Evolutionary conservation across 805 yeast genomes (phyloP).

Genomic region (Candida pseudofarinosa): DNA sequence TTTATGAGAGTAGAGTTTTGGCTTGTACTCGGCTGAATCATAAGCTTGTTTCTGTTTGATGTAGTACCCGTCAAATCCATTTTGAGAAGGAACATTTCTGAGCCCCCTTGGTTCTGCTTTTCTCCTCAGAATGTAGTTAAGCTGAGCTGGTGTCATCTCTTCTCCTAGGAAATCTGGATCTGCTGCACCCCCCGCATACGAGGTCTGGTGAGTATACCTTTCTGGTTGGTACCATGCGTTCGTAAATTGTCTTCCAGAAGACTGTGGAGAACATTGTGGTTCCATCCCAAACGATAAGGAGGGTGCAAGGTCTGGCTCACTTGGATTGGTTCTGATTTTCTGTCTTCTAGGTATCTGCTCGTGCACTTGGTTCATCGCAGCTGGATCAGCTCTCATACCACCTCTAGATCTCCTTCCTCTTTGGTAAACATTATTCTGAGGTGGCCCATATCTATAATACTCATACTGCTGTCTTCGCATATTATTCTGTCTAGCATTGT

Average conservation of each 20-base stretch:
- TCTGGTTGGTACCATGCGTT: no score
- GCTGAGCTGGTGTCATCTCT: constrained; percentile 38
- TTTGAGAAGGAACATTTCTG: not conserved
- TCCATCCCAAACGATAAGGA: not conserved
- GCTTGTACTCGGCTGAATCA: constrained; percentile 31
- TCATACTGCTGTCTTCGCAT: not conserved
- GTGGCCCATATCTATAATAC: not conserved
- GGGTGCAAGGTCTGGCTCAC: not conserved
- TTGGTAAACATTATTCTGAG: not conserved
- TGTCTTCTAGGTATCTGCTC: no score
- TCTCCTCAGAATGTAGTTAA: constrained; percentile 20
- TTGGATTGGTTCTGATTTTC: not conserved
- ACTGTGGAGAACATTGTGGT: constrained; percentile 3
- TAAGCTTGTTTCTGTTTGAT: constrained; percentile 32
- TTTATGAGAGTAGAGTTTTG: constrained; percentile 35
- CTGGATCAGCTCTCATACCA: not conserved
- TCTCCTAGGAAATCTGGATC: constrained; percentile 25
- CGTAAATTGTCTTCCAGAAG: not conserved
- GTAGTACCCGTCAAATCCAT: constrained; percentile 25
- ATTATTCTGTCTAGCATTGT: constrained; percentile 9
- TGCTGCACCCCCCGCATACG: not conserved
- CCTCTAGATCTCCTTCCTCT: not conserved
- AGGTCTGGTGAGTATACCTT: not conserved
- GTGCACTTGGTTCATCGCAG: not conserved
- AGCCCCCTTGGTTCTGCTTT: constrained; percentile 1